Evolutionary conservation across 2,329 filamentous ascomycete species (phyloP), one percentile per base, ranked within the genome.

Genomic region (Blumeriella jaapii): DNA sequence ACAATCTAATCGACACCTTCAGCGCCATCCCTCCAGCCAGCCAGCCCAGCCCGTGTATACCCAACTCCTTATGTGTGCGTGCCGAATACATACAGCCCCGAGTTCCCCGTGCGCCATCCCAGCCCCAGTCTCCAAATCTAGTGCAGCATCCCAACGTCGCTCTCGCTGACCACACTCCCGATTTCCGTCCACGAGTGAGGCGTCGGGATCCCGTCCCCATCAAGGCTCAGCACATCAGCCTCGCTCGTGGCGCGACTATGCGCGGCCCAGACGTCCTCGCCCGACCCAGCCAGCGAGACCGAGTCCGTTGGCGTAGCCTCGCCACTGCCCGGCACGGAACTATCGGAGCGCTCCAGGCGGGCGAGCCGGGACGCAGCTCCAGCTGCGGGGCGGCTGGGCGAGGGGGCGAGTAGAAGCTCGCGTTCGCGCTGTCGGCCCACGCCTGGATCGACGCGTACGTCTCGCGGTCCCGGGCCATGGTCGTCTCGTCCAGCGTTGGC

Each of bases 101-200:
- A n/a, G n/a, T n/a, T n/a, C n/a, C n/a, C n/a, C n/a, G n/a, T n/a
- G n/a, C n/a, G n/a, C n/a, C n/a, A n/a, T n/a, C n/a, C n/a, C n/a
- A n/a, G n/a, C n/a, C n/a, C n/a, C n/a, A n/a, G n/a, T n/a, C n/a
- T n/a, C n/a, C n/a, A n/a, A n/a, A n/a, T n/a, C 22, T 51, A 53
- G 42, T 50, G 45, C 24, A 48, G 46, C 23, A 29, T 16, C 12
- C 41, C 49, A 38, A 46, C 39, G 47, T 55, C 53, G 38, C 52
- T 49, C 30, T 55, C 53, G 51, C 72, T 77, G 16, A 76, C 59
- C 9, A 73, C 65, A 43, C 74, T 78, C 40, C 71, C 74, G 10
- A 79, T 65, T 51, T 79, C 74, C 5, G 70, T 74, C 74, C 74
- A 79, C 54, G 69, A 75, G 1, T 65, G 64, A 0, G 74, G 74